Evolutionary conservation across 306 rosid genomes (phyloP), one percentile per base, ranked within the genome.

Genomic region (Ormosia semicastrata): DNA sequence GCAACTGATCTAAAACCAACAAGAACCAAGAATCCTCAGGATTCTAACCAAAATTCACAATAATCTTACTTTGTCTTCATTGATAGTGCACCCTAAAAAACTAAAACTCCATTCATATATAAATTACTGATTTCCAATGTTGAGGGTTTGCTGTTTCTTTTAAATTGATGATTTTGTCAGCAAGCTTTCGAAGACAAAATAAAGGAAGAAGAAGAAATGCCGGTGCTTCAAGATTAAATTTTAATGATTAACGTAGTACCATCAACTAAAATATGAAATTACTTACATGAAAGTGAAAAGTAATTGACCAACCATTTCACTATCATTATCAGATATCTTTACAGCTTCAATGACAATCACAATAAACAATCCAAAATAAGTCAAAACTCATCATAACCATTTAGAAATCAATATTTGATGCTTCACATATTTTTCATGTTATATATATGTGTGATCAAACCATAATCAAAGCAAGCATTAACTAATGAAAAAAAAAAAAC

Each of bases 11-110:
- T 32, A 63, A 53, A 77, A 62, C 50, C 14, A 49, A 52, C 29
- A 70, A 70, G 29, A 60, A 54, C 54, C 63, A 71, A 2, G 65
- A 34, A 8, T 32, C 46, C 57, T 15, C 8, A 7, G 56, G 56
- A 73, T 71, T 58, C 70, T n/a, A 77, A 62, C 74, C 66, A 50
- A 71, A 52, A 52, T 77, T 47, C 63, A 57, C 17, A 46, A 44
- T 24, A 40, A 64, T 60, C 33, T 74, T 44, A 64, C 15, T 58
- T 24, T 39, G 36, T 64, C 72, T 82, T 59, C 60, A 49, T 24
- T 47, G 15, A 43, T 4, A 82, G 77, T 29, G 57, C n/a, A 60
- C 18, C 73, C 1, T 5, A 41, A 75, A 14, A 58, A 81, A 65
- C 36, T 17, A 39, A 75, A 85, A 80, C 57, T 64, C 60, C 33